These are phyloP conservation scores for Sicyos baderoa DNA, from an alignment of 306 rosid genomes.

Conservation along the genomic window DNA sequence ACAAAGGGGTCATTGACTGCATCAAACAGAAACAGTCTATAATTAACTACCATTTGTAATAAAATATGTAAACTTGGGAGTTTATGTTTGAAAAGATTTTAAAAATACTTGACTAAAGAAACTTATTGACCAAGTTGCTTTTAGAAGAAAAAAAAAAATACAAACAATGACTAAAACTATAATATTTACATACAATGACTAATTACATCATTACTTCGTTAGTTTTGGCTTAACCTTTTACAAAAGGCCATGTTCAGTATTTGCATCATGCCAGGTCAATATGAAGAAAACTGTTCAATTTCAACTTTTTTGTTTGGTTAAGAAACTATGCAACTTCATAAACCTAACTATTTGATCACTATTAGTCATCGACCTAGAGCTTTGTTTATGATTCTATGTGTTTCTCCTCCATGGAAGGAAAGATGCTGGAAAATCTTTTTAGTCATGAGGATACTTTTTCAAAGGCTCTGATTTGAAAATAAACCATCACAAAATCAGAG, in stretches of 20 bases:
- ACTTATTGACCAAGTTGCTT: neutral
- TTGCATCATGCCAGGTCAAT: neutral
- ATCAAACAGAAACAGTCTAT: conserved; percentile 10
- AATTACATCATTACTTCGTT: neutral
- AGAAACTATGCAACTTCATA: too few species aligned
- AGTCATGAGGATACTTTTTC: too few species aligned
- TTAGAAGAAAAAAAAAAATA: neutral
- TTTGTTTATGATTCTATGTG: too few species aligned
- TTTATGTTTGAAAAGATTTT: neutral
- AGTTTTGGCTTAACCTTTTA: neutral
- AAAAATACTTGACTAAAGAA: neutral
- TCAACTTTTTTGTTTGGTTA: neutral
- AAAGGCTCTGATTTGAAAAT: too few species aligned
- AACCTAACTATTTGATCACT: too few species aligned
- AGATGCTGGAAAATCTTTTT: too few species aligned
- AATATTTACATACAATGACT: too few species aligned
- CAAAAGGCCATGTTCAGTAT: neutral
- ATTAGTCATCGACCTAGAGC: too few species aligned
- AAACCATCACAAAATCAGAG: too few species aligned
- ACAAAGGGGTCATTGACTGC: conserved; percentile 86
- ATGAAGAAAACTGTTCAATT: neutral
- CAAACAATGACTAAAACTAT: too few species aligned
- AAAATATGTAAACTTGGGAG: neutral
- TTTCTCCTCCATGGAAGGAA: too few species aligned
- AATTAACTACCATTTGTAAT: neutral